Evolutionary conservation across 352 stramenopile genomes (phyloP).

Genomic region (Aphanomyces euteiches): DNA sequence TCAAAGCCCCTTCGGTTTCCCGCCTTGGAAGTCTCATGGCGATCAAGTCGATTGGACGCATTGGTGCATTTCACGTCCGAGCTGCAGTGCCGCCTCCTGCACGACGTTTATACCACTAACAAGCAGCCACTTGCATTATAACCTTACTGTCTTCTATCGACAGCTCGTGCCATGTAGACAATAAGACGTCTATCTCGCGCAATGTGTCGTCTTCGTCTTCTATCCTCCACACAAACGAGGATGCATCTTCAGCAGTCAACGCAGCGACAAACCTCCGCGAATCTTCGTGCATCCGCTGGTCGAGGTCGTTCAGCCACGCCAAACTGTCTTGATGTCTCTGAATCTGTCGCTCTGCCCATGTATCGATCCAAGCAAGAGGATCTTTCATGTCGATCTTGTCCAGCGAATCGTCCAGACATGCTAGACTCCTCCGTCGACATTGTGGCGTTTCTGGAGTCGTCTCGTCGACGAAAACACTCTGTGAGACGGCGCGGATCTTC

Average conservation of each 20-base stretch:
- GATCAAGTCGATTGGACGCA: neutral
- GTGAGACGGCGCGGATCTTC: neutral
- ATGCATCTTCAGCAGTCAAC: neutral
- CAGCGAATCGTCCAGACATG: neutral
- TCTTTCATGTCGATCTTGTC: neutral
- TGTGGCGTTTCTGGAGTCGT: too few relatives aligned
- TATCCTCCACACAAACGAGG: neutral
- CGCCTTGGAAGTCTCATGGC: neutral
- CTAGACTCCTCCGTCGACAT: neutral
- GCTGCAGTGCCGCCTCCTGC: neutral
- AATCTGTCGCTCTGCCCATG: slow-evolving; percentile 9
- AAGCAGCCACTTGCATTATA: neutral
- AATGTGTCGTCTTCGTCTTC: neutral
- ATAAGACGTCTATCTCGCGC: neutral
- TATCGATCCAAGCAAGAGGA: slow-evolving; percentile 6
- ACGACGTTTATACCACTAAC: neutral
- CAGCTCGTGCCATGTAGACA: neutral
- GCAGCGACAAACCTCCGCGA: neutral
- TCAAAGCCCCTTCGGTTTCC: neutral
- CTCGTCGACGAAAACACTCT: slow-evolving; percentile 19
- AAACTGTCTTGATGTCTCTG: neutral
- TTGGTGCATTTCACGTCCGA: neutral
- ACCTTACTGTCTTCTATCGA: slow-evolving; percentile 10
- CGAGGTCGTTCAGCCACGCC: neutral
- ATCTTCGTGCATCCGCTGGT: slow-evolving; percentile 7